Conservation (phyloP, 1,139 yeast species). For the Debaryomyces robertsiae region DNA sequence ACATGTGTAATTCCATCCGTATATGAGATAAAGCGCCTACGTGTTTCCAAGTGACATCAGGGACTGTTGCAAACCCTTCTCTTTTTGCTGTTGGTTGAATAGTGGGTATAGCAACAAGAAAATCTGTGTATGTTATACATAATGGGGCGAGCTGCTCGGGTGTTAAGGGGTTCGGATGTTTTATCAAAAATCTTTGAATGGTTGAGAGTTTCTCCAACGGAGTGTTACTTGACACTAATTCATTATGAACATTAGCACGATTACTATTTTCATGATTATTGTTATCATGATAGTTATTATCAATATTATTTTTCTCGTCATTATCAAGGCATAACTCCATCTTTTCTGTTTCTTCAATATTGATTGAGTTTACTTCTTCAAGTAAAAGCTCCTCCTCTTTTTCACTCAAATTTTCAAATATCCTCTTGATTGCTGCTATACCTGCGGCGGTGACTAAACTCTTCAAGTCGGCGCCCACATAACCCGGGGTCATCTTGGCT, state of each 20-base stretch:
- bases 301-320: constrained; percentile 30
- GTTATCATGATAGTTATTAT: constrained; percentile 4
- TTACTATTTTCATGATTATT: constrained; percentile 8
- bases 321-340: constrained; percentile 8
- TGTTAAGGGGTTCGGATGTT: constrained; percentile 80
- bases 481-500: constrained; percentile 96
- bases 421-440: constrained; percentile 88
- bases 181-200: constrained; percentile 68
- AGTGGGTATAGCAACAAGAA: constrained; percentile 81
- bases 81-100: constrained; percentile 97
- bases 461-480: constrained; percentile 95
- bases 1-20: constrained; percentile 92
- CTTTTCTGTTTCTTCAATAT: constrained; percentile 41
- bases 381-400: constrained; percentile 28
- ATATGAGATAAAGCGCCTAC: constrained; percentile 86
- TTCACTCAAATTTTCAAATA: constrained; percentile 58
- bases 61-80: constrained; percentile 98
- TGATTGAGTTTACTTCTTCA: constrained; percentile 14
- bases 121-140: constrained; percentile 76
- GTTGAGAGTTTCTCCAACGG: constrained; percentile 47
- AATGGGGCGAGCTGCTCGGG: constrained; percentile 73
- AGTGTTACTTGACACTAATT: constrained; percentile 13
- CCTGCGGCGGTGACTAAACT: constrained; percentile 97
- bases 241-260: background rate
- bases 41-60: constrained; percentile 94